These are phyloP conservation scores for Platanus orientalis DNA, from an alignment of 164 flowering plant genomes.

Conservation along the genomic window DNA sequence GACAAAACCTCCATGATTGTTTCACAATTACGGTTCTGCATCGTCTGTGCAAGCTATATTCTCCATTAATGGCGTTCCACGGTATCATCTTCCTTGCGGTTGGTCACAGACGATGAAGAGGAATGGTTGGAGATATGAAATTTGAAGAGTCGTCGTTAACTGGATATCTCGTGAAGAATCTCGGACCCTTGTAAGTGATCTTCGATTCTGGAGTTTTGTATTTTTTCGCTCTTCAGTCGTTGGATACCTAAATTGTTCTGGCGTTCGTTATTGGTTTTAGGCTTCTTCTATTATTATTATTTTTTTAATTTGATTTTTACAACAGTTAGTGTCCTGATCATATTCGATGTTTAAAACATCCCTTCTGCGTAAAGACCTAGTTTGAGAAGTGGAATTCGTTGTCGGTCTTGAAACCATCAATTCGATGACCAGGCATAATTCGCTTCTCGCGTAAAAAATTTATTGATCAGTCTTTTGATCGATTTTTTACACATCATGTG, in stretches of 20 bases:
- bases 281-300: neutral
- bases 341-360: neutral
- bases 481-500: too few relatives aligned
- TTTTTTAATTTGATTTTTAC: neutral
- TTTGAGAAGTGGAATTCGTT: neutral
- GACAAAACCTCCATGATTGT: neutral
- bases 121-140: slow-evolving; percentile 21
- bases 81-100: slow-evolving; percentile 2
- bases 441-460: neutral
- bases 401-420: neutral
- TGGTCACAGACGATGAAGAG: slow-evolving; percentile 12
- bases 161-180: slow-evolving; percentile 26
- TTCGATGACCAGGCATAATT: neutral
- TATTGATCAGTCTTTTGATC: too few relatives aligned
- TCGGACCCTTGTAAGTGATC: slow-evolving; percentile 29
- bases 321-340: neutral
- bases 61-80: slow-evolving; percentile 4
- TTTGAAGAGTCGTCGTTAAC: slow-evolving; percentile 25
- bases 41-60: neutral
- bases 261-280: neutral
- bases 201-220: neutral
- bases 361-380: neutral
- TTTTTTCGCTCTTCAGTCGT: neutral
- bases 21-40: neutral
- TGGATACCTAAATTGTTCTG: neutral